Evolutionary conservation across 352 stramenopile genomes (phyloP).

Genomic region (Blastocystis sp.): DNA sequence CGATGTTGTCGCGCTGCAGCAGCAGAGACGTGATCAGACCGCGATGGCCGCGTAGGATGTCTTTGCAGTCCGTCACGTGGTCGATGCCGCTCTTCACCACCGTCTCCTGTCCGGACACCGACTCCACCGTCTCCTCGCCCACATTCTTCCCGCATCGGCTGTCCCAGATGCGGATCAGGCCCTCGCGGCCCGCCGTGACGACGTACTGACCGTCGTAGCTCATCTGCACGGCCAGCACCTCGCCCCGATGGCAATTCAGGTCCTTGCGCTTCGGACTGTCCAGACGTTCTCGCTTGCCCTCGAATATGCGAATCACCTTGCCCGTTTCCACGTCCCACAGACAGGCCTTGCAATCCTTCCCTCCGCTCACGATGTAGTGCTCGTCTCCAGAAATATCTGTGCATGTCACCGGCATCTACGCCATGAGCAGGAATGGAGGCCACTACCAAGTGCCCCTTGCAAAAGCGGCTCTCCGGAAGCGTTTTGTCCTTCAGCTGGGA

Average conservation of each 20-base stretch:
- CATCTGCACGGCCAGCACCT: conserved; percentile 81
- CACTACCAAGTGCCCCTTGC: conserved; percentile 70
- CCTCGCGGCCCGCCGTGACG: conserved; percentile 83
- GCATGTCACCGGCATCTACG: conserved; percentile 80
- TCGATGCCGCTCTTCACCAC: background rate
- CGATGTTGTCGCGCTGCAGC: conserved; percentile 54
- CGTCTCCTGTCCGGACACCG: background rate
- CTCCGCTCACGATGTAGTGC: conserved; percentile 82
- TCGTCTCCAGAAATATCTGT: conserved; percentile 84
- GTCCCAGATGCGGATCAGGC: conserved; percentile 84
- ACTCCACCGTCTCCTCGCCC: conserved; percentile 22
- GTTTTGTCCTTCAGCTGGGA: conserved; percentile 79
- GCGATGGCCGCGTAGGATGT: conserved; percentile 48
- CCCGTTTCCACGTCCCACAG: conserved; percentile 80
- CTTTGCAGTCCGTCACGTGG: conserved; percentile 50
- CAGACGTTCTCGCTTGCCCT: conserved; percentile 71
- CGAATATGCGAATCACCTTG: conserved; percentile 73
- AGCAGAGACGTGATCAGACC: conserved; percentile 34
- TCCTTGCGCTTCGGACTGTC: conserved; percentile 77
- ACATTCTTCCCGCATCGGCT: conserved; percentile 10
- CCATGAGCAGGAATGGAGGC: conserved; percentile 7
- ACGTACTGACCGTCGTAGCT: conserved; percentile 86
- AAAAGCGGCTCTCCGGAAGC: conserved; percentile 73
- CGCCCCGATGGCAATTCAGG: conserved; percentile 73
- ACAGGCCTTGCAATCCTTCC: conserved; percentile 87